These are phyloP conservation scores for Pyronema domesticum DNA, from an alignment of 495 filamentous ascomycete genomes.

Conservation along the genomic window DNA sequence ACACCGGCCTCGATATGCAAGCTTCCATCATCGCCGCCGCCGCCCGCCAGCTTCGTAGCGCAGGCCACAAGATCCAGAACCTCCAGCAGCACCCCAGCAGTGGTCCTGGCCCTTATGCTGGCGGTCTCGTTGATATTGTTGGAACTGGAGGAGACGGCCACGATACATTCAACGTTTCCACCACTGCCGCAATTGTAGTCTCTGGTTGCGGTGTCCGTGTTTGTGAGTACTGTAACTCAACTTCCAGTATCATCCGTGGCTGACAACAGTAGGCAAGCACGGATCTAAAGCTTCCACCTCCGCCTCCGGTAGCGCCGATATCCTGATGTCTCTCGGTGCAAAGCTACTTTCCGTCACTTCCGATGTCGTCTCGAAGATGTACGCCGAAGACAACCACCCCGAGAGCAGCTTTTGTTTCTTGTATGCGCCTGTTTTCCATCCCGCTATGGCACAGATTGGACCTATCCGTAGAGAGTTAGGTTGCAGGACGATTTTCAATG, in stretches of 20 bases:
- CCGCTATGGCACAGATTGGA: conserved; percentile 74
- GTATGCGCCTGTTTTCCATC: conserved; percentile 92
- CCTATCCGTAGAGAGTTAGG: conserved; percentile 67
- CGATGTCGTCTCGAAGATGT: conserved; percentile 47
- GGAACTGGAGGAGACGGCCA: conserved; percentile 93
- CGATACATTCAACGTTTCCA: conserved; percentile 95
- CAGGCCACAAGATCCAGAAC: conserved; percentile 8
- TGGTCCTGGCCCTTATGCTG: conserved; percentile 32
- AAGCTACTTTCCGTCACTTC: conserved; percentile 55
- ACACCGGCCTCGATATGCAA: conserved; percentile 38
- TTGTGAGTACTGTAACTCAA: conserved; percentile 61
- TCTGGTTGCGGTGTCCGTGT: conserved; percentile 90
- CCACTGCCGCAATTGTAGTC: conserved; percentile 80
- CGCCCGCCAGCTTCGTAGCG: conserved; percentile 42
- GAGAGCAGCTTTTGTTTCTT: conserved; percentile 76
- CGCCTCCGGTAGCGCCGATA: conserved; percentile 78
- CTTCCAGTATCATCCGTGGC: conserved; percentile 53
- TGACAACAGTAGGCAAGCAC: conserved; percentile 53
- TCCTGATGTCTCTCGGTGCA: conserved; percentile 61
- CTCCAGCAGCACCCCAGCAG: neutral
- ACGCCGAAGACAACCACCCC: neutral
- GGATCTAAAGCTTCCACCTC: conserved; percentile 93
- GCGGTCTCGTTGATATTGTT: conserved; percentile 54
- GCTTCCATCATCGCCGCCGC: conserved; percentile 23
- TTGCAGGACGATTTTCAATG: conserved; percentile 89